phyloP scores from a whole-genome alignment of 257 asterid species.

The Nicotiana sylvestris region DNA sequence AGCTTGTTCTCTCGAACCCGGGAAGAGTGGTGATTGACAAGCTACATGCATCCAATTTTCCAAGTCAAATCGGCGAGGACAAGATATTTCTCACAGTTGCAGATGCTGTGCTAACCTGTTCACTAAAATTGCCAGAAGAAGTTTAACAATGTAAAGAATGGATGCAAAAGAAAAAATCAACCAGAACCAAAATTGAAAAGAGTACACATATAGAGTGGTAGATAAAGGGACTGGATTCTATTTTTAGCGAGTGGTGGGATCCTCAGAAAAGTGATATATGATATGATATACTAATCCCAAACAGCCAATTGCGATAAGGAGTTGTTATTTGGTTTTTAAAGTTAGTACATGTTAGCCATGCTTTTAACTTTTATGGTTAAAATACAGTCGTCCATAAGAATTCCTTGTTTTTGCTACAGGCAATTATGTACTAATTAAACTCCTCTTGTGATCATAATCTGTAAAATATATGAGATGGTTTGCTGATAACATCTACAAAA shows the following conservation, averaged over 20 bases:
- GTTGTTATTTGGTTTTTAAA: background rate
- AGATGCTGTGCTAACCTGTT: constrained; percentile 69
- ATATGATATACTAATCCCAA: background rate
- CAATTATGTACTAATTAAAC: background rate
- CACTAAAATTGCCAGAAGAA: constrained; percentile 51
- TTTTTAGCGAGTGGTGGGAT: constrained; percentile 17
- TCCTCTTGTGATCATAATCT: background rate
- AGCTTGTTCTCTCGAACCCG: constrained; percentile 84
- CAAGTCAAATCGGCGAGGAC: constrained; percentile 58
- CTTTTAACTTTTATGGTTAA: background rate
- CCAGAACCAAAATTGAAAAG: background rate
- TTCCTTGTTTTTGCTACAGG: background rate
- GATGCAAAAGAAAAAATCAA: background rate
- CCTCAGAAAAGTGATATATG: background rate
- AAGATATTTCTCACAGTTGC: constrained; percentile 82
- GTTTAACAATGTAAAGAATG: constrained; percentile 23
- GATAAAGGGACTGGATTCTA: background rate
- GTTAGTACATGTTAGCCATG: background rate
- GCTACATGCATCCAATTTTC: constrained; percentile 50
- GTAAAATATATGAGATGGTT: background rate
- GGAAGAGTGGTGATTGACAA: constrained; percentile 81
- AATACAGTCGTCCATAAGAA: background rate
- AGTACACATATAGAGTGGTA: background rate
- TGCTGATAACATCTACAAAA: background rate
- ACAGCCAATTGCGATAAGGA: background rate